Conservation (phyloP, 352 stramenopile species). For the Pythium vanterpoolii region DNA sequence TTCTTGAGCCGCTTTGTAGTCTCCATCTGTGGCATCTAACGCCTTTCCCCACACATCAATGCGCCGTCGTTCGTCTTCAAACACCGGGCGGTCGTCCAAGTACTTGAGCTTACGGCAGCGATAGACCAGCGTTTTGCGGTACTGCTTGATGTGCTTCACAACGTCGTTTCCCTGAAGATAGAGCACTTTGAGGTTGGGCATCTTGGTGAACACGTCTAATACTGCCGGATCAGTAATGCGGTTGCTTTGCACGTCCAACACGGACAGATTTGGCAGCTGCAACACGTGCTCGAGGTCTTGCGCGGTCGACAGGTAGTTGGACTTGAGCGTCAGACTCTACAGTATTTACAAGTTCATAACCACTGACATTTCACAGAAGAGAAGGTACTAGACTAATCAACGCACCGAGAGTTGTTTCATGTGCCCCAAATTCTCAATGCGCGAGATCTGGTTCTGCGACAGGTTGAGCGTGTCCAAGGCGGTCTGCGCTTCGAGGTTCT, state of each 20-base stretch:
- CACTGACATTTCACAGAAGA: background rate
- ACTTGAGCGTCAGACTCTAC: constrained; percentile 65
- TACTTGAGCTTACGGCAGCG: constrained; percentile 78
- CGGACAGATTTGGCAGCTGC: constrained; percentile 56
- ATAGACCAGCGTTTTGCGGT: constrained; percentile 78
- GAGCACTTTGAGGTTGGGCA: constrained; percentile 80
- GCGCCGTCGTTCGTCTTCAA: constrained; percentile 81
- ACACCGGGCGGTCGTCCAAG: constrained; percentile 80
- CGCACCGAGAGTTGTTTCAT: constrained; percentile 65
- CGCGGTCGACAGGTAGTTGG: constrained; percentile 63
- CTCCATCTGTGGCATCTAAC: constrained; percentile 53
- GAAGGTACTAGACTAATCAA: background rate
- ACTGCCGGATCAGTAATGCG: constrained; percentile 62
- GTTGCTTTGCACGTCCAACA: constrained; percentile 84
- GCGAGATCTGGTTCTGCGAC: constrained; percentile 76
- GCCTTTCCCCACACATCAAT: constrained; percentile 76
- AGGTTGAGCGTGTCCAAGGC: constrained; percentile 78
- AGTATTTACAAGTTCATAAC: background rate
- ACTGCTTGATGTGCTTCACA: constrained; percentile 87
- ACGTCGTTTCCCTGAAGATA: constrained; percentile 85
- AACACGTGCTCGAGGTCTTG: constrained; percentile 65
- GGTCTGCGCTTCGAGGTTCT: constrained; percentile 59
- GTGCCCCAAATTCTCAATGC: constrained; percentile 73
- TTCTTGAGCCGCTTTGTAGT: constrained; percentile 80
- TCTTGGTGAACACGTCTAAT: constrained; percentile 60